Evolutionary conservation across 2,329 filamentous ascomycete species (phyloP).

Genomic region (Cercospora canescens): DNA sequence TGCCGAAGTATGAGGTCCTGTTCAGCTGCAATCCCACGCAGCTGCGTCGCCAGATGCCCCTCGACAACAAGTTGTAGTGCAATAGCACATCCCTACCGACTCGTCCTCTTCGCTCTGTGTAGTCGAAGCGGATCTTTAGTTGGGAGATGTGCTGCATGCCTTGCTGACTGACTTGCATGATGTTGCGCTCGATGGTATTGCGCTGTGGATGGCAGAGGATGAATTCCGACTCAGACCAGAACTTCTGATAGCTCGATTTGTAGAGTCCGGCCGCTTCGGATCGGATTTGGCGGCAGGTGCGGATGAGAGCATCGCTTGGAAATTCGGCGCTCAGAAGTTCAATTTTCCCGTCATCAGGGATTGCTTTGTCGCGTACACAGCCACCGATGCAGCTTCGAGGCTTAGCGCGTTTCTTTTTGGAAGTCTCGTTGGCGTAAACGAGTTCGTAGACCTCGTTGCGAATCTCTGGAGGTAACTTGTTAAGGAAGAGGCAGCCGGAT

Average conservation of each 20-base stretch:
- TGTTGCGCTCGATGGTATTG: background rate
- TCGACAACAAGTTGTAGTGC: too few relatives aligned
- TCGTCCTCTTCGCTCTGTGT: too few relatives aligned
- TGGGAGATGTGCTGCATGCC: too few relatives aligned
- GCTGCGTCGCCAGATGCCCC: too few relatives aligned
- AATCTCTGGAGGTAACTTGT: background rate
- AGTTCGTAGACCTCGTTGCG: slow-evolving; percentile 11
- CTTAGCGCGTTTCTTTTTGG: too few relatives aligned
- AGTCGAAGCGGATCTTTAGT: too few relatives aligned
- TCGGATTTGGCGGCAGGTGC: background rate
- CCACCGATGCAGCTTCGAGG: too few relatives aligned
- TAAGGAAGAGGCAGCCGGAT: background rate
- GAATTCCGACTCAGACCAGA: background rate
- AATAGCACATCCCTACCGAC: too few relatives aligned
- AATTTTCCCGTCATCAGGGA: background rate
- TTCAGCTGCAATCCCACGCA: too few relatives aligned
- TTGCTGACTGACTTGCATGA: too few relatives aligned
- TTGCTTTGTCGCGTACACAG: too few relatives aligned
- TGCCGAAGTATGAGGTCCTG: too few relatives aligned
- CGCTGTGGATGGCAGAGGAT: background rate
- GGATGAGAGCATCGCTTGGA: background rate
- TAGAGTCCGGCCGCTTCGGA: background rate
- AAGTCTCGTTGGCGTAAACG: background rate
- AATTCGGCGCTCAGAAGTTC: background rate
- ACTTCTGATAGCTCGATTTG: background rate